A percentile compares a stretch with the other conserved stretches of the same genome.
Conservation (phyloP, 805 yeast genomes). For the Starmera caribaea region DNA sequence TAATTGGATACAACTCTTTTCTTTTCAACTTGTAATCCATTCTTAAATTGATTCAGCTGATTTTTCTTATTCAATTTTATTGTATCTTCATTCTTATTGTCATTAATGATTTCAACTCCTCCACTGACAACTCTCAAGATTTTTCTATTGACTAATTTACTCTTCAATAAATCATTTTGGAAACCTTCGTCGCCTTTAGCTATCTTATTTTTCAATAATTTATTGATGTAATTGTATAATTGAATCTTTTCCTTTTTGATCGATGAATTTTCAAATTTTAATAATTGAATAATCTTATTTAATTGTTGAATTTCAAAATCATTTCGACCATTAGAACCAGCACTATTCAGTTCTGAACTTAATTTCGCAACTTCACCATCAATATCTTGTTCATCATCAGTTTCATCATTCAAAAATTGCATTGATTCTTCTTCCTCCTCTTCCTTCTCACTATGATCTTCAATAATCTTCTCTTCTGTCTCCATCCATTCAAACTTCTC, state of each 20-base stretch:
- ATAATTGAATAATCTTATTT: conserved; percentile 3
- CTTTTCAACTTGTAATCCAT: not conserved
- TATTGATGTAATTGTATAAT: conserved; percentile 16
- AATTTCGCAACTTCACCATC: not conserved
- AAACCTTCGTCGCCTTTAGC: not conserved
- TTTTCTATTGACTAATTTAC: conserved; percentile 15
- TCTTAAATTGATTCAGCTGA: not conserved
- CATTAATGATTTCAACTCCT: not conserved
- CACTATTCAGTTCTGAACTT: not conserved
- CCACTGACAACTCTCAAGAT: conserved; percentile 11
- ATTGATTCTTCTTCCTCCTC: conserved; percentile 1
- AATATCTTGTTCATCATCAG: not conserved
- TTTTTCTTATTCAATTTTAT: not conserved
- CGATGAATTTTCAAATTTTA: conserved; percentile 13
- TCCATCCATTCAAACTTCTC: not conserved
- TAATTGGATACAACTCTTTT: conserved; percentile 1
- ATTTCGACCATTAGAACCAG: not conserved
- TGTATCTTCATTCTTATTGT: not conserved
- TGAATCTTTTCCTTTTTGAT: conserved; percentile 16
- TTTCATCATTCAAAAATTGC: conserved; percentile 1
- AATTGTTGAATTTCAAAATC: conserved; percentile 6
- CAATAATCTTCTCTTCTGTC: too few species aligned
- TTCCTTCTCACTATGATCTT: not conserved
- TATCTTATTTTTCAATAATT: conserved; percentile 11
- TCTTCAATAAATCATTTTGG: conserved; percentile 16